Percentiles rank a stretch among this genome's conserved stretches.
Evolutionary conservation across 495 filamentous ascomycete genomes (phyloP).

Genomic region (Podospora tetraspora): DNA sequence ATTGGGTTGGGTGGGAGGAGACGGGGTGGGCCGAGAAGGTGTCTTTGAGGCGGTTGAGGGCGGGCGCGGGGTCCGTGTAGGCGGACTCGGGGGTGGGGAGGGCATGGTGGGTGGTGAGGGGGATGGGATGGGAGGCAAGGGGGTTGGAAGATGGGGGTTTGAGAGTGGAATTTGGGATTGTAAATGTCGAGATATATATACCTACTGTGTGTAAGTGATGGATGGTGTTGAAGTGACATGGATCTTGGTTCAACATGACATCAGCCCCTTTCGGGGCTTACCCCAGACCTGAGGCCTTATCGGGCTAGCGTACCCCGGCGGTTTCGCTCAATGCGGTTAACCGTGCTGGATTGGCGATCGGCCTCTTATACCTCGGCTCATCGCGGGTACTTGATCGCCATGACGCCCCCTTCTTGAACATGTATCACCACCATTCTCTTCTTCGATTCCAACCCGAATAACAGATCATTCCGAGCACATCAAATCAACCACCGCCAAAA

Average conservation of each 20-base stretch:
- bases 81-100: not conserved
- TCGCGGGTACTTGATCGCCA: not conserved
- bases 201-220: not conserved
- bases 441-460: not conserved
- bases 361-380: not conserved
- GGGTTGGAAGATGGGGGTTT: no score
- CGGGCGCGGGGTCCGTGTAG: not conserved
- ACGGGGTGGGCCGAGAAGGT: slow-evolving; percentile 19
- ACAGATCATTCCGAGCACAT: not conserved
- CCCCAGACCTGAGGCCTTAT: not conserved
- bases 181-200: not conserved
- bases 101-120: not conserved
- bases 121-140: not conserved
- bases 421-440: not conserved
- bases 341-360: not conserved
- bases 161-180: not conserved
- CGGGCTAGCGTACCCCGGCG: not conserved
- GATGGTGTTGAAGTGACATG: not conserved
- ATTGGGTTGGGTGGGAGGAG: slow-evolving; percentile 40
- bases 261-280: not conserved
- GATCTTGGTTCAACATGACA: not conserved
- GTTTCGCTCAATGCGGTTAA: not conserved
- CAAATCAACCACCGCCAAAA: slow-evolving; percentile 20
- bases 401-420: not conserved
- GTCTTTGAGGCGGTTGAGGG: slow-evolving; percentile 15